These are phyloP conservation scores for Aspergillus udagawae DNA, from an alignment of 2,329 filamentous ascomycete genomes.

Conservation along the genomic window DNA sequence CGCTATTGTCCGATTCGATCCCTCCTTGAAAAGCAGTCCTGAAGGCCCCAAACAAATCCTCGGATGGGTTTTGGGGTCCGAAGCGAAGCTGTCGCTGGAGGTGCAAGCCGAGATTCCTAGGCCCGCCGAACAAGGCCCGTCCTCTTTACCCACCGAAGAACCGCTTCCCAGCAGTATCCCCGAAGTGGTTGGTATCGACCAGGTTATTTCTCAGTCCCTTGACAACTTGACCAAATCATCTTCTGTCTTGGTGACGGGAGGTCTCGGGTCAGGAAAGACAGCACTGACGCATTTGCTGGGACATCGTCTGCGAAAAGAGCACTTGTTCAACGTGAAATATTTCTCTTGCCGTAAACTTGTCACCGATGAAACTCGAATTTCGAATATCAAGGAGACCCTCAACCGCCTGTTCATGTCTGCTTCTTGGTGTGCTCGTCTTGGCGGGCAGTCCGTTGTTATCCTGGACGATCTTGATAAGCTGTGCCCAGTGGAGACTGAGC, in stretches of 20 bases:
- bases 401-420: conserved; percentile 81
- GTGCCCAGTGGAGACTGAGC: conserved; percentile 88
- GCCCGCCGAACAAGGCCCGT: conserved; percentile 49
- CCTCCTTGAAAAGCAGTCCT: conserved; percentile 39
- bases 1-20: conserved; percentile 75
- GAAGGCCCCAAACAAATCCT: conserved; percentile 31
- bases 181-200: conserved; percentile 78
- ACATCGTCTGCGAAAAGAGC: conserved; percentile 65
- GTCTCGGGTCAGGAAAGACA: conserved; percentile 86
- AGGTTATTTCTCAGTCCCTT: conserved; percentile 66
- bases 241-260: conserved; percentile 84
- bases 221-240: conserved; percentile 79
- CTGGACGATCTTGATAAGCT: conserved; percentile 91
- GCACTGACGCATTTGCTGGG: conserved; percentile 73
- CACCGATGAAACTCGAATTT: conserved; percentile 84
- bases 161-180: conserved; percentile 53
- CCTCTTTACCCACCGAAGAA: conserved; percentile 48
- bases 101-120: conserved; percentile 69
- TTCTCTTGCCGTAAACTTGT: conserved; percentile 83
- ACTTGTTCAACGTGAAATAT: conserved; percentile 77
- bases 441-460: conserved; percentile 78
- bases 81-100: conserved; percentile 68
- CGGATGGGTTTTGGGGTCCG: conserved; percentile 73
- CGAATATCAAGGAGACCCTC: conserved; percentile 85
- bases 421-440: conserved; percentile 83